Base-by-base conservation (phyloP, 129 eudicot species). In the Flaveria linearis region DNA sequence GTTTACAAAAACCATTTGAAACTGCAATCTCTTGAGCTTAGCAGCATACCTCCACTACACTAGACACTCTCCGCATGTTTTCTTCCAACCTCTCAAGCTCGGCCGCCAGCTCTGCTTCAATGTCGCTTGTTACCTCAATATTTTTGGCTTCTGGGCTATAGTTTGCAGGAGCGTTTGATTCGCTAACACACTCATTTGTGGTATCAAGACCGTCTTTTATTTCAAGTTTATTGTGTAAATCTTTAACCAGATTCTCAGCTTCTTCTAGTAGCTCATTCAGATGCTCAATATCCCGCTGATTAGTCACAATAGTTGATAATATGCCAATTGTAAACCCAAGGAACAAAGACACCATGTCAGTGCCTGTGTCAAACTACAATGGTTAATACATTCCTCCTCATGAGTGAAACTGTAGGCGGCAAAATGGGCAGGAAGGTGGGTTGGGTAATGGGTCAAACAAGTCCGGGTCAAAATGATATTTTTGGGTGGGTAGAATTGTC, bases 81-180 rank as follows among this genome's bases (percentile, higher is more conserved):
- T 75, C 79, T 85, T 92, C 96, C 79, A 92, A 70, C 68, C 84
- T 82, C 75, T 86, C 96, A 82, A 92, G 90, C 85, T 92, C 97
- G 26, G 97, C 96, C 82, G 84, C 88, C 74, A 89, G 97, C 79
- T 92, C 93, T 3, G 93, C 96, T 74, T 92, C 97, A 8, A 92
- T 92, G 41, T 76, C 82, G 73, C 89, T 87, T 70, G 80, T 84
- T 68, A 82, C 61, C 63, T 80, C 89, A 10, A 28, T 39, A 7
- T 80, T 77, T 68, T 87, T 80, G 46, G 39, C 80, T 50, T 77
- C 60, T 18, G 73, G 49, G 73, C 80, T 71, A 57, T 72, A 28
- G 36, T 50, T 70, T 73, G 33, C 67, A 11, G 76, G 61, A 39
- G 26, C 71, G 67, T 75, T 30, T n/a, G 80, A 67, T 39, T 86